These are phyloP conservation scores for Aspergillus uvarum DNA, from an alignment of 2,329 filamentous ascomycete genomes.

Conservation along the genomic window DNA sequence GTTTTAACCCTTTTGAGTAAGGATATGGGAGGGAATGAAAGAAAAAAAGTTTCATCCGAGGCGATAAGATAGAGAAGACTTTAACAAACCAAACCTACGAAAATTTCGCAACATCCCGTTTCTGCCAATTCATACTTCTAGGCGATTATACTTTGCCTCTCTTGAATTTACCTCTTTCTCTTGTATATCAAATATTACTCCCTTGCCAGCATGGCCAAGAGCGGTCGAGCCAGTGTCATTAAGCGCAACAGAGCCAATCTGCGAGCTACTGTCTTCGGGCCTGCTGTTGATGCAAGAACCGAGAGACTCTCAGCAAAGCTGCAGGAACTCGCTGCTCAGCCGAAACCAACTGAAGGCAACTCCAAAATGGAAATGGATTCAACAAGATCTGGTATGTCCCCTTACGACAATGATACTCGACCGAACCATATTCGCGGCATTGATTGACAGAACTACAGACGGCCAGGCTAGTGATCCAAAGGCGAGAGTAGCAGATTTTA, in stretches of 20 bases:
- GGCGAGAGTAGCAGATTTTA: constrained; percentile 15
- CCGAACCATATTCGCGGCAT: not conserved
- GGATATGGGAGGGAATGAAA: not conserved
- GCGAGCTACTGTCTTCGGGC: constrained; percentile 79
- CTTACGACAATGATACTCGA: not conserved
- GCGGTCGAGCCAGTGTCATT: constrained; percentile 71
- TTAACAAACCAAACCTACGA: not conserved
- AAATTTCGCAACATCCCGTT: not conserved
- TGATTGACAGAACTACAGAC: constrained; percentile 18
- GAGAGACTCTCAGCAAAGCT: constrained; percentile 85
- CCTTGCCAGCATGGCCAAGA: constrained; percentile 72
- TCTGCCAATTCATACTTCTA: not conserved
- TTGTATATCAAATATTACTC: not conserved
- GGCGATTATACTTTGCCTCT: not conserved
- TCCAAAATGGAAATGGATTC: constrained; percentile 28
- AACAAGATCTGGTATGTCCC: constrained; percentile 28
- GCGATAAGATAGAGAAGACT: not conserved
- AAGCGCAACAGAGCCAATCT: constrained; percentile 83
- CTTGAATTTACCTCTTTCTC: constrained; percentile 3
- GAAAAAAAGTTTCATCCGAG: constrained; percentile 5
- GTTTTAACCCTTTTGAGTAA: not conserved
- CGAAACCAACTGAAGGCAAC: constrained; percentile 61
- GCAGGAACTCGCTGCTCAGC: constrained; percentile 73
- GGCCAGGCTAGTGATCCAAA: constrained; percentile 16
- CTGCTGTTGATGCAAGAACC: constrained; percentile 73